These are phyloP conservation scores for Metarhizium brunneum DNA, from an alignment of 2,329 filamentous ascomycete genomes.

Conservation along the genomic window DNA sequence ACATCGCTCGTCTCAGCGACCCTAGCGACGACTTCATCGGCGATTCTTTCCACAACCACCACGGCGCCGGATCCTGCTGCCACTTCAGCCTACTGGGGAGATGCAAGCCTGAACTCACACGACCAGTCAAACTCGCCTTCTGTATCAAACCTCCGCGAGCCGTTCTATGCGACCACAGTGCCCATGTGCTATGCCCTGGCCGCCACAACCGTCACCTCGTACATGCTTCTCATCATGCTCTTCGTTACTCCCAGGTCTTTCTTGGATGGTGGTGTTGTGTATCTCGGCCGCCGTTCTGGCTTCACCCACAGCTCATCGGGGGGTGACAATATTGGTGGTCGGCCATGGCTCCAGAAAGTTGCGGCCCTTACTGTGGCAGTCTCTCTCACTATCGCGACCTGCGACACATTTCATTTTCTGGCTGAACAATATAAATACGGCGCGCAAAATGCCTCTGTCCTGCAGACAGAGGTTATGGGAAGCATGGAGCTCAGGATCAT, in stretches of 20 bases:
- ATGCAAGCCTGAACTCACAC: slow-evolving; percentile 21
- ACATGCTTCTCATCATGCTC: slow-evolving; percentile 87
- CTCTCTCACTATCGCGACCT: slow-evolving; percentile 87
- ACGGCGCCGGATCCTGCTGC: neutral
- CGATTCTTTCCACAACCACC: neutral
- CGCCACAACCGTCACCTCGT: slow-evolving; percentile 82
- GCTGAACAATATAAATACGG: slow-evolving; percentile 71
- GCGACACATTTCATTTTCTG: slow-evolving; percentile 80
- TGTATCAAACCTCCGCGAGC: slow-evolving; percentile 64
- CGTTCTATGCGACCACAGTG: slow-evolving; percentile 89
- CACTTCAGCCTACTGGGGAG: slow-evolving; percentile 13
- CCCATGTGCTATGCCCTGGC: slow-evolving; percentile 91
- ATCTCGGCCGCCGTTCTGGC: slow-evolving; percentile 71
- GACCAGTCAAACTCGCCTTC: slow-evolving; percentile 23
- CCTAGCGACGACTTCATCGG: slow-evolving; percentile 2
- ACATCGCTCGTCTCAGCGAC: neutral
- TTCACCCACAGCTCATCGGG: slow-evolving; percentile 76
- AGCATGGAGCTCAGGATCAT: slow-evolving; percentile 83
- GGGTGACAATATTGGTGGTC: slow-evolving; percentile 77
- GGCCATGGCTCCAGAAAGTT: slow-evolving; percentile 87
- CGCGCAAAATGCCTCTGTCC: slow-evolving; percentile 65
- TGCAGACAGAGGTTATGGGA: slow-evolving; percentile 73
- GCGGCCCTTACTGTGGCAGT: slow-evolving; percentile 66
- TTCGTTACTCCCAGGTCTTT: slow-evolving; percentile 93
- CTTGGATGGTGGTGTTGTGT: slow-evolving; percentile 74